These are phyloP conservation scores for Pythium aquatile DNA, from an alignment of 352 stramenopile genomes.

Conservation along the genomic window DNA sequence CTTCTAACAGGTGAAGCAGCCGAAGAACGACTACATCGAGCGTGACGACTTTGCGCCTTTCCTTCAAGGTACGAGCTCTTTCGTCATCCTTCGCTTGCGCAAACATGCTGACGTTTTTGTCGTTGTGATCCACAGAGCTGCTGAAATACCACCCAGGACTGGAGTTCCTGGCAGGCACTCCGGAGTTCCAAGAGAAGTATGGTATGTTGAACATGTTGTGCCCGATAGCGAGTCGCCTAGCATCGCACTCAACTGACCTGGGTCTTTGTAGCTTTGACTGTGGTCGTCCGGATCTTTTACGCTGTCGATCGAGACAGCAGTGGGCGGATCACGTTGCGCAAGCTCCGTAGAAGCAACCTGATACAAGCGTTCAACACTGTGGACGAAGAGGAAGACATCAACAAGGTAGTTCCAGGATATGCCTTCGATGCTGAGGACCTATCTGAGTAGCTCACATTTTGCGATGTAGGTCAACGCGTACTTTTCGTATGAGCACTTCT, in stretches of 20 bases:
- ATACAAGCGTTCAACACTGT: conserved; percentile 95
- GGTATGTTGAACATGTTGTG: conserved; percentile 32
- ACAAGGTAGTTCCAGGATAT: conserved; percentile 85
- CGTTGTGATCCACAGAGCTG: conserved; percentile 44
- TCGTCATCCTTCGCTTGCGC: neutral
- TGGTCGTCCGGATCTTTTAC: conserved; percentile 95
- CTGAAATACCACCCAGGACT: conserved; percentile 91
- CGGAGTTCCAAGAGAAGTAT: conserved; percentile 99
- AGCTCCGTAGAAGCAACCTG: conserved; percentile 94
- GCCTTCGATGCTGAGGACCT: neutral
- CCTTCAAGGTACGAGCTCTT: conserved; percentile 80
- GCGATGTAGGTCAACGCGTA: conserved; percentile 84
- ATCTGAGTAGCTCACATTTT: neutral
- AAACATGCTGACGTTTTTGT: neutral
- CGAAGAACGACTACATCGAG: conserved; percentile 86
- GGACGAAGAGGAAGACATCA: conserved; percentile 99
- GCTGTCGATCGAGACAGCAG: conserved; percentile 93
- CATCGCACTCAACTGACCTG: neutral
- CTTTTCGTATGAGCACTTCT: conserved; percentile 99
- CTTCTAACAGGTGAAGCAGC: conserved; percentile 87
- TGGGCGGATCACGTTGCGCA: conserved; percentile 93
- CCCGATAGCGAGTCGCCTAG: no score
- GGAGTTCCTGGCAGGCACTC: conserved; percentile 96
- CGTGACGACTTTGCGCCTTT: conserved; percentile 98
- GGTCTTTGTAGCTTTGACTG: conserved; percentile 86